phyloP scores from a whole-genome alignment of 2,329 filamentous ascomycete genomes.

The Neobulgaria alba region DNA sequence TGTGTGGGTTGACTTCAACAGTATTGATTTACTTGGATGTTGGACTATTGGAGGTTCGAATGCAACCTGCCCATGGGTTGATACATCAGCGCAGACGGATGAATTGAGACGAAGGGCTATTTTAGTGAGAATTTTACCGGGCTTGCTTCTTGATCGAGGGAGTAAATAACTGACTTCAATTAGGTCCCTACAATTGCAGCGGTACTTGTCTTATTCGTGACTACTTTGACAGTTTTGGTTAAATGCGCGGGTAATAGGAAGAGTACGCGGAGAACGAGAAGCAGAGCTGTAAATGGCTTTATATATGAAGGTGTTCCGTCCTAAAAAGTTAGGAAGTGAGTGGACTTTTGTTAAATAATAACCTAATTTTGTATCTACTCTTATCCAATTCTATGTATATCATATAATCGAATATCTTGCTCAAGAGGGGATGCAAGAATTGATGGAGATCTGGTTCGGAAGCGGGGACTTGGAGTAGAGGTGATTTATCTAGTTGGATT shows the following conservation, averaged over 20 bases:
- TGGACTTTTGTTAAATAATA: no score
- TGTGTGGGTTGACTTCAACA: slow-evolving; percentile 55
- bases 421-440: no score
- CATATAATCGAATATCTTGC: no score
- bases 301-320: slow-evolving; percentile 60
- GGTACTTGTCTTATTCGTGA: slow-evolving; percentile 53
- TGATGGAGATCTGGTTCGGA: no score
- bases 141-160: not conserved
- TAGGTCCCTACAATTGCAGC: slow-evolving; percentile 54
- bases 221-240: slow-evolving; percentile 51
- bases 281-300: slow-evolving; percentile 42
- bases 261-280: slow-evolving; percentile 42
- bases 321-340: no score
- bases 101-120: slow-evolving; percentile 39
- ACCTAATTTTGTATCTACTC: no score
- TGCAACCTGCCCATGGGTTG: slow-evolving; percentile 48
- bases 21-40: slow-evolving; percentile 45
- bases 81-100: slow-evolving; percentile 28
- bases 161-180: not conserved
- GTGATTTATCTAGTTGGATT: no score
- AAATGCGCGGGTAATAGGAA: slow-evolving; percentile 55
- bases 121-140: slow-evolving; percentile 23
- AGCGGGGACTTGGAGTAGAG: no score
- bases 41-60: slow-evolving; percentile 51
- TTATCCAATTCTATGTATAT: no score